Percentiles rank a stretch among this genome's conserved stretches.
phyloP scores from a whole-genome alignment of 1,284 basidiomycete genomes.

The Ganoderma boninense region DNA sequence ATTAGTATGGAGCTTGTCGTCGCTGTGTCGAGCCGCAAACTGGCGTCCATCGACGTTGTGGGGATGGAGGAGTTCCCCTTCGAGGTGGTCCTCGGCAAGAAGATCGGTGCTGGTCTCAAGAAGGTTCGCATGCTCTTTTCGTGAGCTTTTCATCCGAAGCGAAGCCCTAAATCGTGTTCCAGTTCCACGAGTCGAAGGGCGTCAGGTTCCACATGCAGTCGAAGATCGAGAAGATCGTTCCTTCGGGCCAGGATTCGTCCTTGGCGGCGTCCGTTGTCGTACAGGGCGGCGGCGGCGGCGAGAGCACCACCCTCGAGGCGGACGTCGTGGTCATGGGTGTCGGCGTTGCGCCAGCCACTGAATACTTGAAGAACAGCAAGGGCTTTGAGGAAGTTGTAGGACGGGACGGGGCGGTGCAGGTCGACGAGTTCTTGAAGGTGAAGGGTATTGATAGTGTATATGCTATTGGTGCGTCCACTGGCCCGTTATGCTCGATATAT shows the following conservation, averaged over 20 bases:
- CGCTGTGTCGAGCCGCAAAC: conserved; percentile 78
- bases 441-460: conserved; percentile 72
- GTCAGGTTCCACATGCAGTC: conserved; percentile 86
- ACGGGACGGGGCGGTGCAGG: conserved; percentile 83
- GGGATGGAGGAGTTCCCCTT: conserved; percentile 90
- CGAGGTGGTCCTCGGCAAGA: conserved; percentile 81
- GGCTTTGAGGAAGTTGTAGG: conserved; percentile 70
- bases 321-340: conserved; percentile 91
- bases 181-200: conserved; percentile 84
- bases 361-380: conserved; percentile 76
- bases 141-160: background rate
- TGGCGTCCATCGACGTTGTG: conserved; percentile 82
- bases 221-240: conserved; percentile 78
- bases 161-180: background rate
- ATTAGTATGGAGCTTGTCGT: conserved; percentile 94
- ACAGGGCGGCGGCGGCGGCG: conserved; percentile 58
- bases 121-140: conserved; percentile 57
- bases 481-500: too few species aligned
- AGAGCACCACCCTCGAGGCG: conserved; percentile 65
- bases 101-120: conserved; percentile 83
- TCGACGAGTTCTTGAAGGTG: conserved; percentile 84
- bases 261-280: conserved; percentile 68
- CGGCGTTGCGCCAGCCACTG: conserved; percentile 88
- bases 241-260: conserved; percentile 57
- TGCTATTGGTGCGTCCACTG: conserved; percentile 71